Conservation (phyloP, 805 yeast species). For the Naumovozyma castellii region DNA sequence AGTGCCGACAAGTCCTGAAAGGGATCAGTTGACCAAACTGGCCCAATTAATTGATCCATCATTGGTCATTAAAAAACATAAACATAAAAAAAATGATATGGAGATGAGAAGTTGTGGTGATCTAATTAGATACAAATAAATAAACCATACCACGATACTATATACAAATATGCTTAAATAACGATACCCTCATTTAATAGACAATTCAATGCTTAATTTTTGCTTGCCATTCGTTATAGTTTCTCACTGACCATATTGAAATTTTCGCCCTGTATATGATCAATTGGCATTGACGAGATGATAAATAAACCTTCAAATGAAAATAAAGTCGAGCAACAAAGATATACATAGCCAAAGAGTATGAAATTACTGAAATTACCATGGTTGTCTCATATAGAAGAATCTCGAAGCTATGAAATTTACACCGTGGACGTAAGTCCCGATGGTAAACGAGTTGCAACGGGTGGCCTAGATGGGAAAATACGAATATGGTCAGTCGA, state of each 20-base stretch:
- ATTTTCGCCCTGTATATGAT: too few relatives aligned
- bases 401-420: constrained; percentile 70
- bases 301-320: not conserved
- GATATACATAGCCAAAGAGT: not conserved
- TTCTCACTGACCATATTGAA: not conserved
- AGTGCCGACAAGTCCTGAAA: constrained; percentile 10
- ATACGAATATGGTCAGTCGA: constrained; percentile 79
- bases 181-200: not conserved
- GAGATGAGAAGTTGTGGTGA: constrained; percentile 17
- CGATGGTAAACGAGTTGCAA: constrained; percentile 77
- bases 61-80: not conserved
- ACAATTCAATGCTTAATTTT: not conserved
- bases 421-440: constrained; percentile 74
- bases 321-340: not conserved
- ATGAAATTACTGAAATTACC: constrained; percentile 64
- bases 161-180: not conserved
- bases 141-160: constrained; percentile 1
- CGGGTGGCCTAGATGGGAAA: constrained; percentile 91
- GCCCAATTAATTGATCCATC: constrained; percentile 6
- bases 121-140: constrained; percentile 15
- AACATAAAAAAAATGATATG: constrained; percentile 10
- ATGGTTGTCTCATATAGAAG: constrained; percentile 71
- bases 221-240: not conserved
- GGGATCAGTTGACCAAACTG: constrained; percentile 15
- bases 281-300: too few relatives aligned